phyloP scores from a whole-genome alignment of 306 rosid genomes.

The Quercus cerris region DNA sequence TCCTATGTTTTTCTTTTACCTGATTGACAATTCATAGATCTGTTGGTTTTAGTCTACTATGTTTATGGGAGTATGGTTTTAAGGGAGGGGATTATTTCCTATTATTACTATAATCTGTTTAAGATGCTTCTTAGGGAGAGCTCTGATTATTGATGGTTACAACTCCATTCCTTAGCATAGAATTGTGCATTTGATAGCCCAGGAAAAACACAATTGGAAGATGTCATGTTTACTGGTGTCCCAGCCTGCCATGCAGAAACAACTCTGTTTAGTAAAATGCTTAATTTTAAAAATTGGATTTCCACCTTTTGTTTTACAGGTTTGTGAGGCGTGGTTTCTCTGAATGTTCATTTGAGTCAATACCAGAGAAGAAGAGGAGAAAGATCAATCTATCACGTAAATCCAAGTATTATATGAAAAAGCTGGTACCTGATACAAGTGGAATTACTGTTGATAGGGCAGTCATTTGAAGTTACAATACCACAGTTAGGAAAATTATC shows the following conservation, averaged over 20 bases:
- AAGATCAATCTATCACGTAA: conserved; percentile 82
- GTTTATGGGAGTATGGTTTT: too few species aligned
- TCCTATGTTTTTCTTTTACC: too few species aligned
- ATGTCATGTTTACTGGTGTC: background rate
- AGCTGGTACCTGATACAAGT: conserved; percentile 66
- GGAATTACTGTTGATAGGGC: conserved; percentile 56
- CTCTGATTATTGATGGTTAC: background rate
- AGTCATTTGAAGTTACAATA: conserved; percentile 19
- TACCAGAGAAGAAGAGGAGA: conserved; percentile 70
- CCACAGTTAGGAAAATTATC: background rate
- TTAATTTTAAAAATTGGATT: conserved; percentile 5
- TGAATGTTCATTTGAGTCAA: conserved; percentile 74
- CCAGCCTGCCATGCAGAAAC: background rate
- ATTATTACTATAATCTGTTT: background rate
- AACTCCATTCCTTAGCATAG: background rate
- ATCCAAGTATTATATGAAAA: conserved; percentile 88
- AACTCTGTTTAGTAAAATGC: background rate
- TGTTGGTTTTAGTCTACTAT: too few species aligned
- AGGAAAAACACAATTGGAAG: background rate
- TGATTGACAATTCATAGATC: too few species aligned
- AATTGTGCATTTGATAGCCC: background rate
- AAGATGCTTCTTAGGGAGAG: background rate
- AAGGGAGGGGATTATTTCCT: background rate
- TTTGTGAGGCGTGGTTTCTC: conserved; percentile 95
- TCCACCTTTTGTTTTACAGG: conserved; percentile 44